These are phyloP conservation scores for Plasmodium sp. DNA, from an alignment of 169 alveolate species.

Conservation along the genomic window DNA sequence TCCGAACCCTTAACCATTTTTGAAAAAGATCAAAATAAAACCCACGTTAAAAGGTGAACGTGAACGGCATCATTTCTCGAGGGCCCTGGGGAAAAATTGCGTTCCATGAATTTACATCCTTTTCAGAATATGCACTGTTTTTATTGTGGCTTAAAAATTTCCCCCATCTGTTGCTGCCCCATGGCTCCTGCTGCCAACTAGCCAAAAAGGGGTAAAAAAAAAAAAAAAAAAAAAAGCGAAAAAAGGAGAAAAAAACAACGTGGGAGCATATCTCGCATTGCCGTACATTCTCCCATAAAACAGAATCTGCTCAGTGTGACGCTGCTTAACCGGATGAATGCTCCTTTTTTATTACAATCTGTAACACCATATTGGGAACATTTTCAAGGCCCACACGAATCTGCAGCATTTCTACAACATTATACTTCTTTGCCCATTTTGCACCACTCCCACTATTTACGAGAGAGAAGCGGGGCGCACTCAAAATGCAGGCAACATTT, in stretches of 20 bases:
- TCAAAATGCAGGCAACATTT: background rate
- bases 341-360: background rate
- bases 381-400: background rate
- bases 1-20: background rate
- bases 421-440: background rate
- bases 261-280: background rate
- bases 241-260: background rate
- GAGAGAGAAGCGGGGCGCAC: background rate
- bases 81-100: background rate
- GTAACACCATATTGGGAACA: background rate
- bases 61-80: background rate
- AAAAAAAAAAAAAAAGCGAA: background rate
- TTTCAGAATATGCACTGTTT: background rate
- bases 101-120: background rate
- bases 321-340: background rate
- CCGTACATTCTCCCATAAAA: background rate
- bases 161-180: background rate
- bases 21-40: background rate
- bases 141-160: background rate
- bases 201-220: background rate
- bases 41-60: background rate
- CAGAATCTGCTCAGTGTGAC: background rate
- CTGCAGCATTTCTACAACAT: background rate
- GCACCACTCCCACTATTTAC: background rate
- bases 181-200: background rate